Evolutionary conservation across 805 yeast genomes (phyloP), one percentile per base, ranked within the genome.

Genomic region (Sugiyamaella marilandica): DNA sequence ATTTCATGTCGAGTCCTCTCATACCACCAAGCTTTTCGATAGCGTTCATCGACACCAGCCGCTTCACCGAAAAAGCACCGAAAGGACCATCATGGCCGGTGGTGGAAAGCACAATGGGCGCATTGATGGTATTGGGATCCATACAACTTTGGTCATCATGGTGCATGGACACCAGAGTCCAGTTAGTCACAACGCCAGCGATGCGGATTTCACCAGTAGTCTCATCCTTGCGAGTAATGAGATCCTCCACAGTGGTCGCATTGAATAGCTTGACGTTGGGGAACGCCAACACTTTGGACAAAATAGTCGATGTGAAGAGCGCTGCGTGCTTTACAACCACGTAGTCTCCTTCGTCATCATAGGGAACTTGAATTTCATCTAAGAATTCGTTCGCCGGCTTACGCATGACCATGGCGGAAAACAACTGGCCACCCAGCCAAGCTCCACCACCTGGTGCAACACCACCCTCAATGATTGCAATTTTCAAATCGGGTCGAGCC

Each of bases 21-120:
- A 85, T 85, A 50, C 84, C 87, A 34, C 80, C 82, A 60, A 83
- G 72, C 64, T 75, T 71, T 59, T 74, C 68, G 53, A 72, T 56
- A 21, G 66, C 61, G 43, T 80, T 82, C 59, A 79, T 72, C 51
- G 76, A 70, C 21, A 76, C 81, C 47, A 80, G 74, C 69, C 91
- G 78, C 75, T 85, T 85, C 57, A 85, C 89, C 56, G 82, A 78
- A 72, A 83, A 84, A 7, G 91, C 90, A 55, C 91, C 91, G 70
- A 84, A 83, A 49, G 89, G 90, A 62, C 92, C 91, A 66, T 85
- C 92, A 65, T 85, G 91, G 54, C 91, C 92, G 32, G 88, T 80
- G 57, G 89, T 81, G 13, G 89, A 83, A 53, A 85, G 73, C 53
- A 85, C 80, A 52, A 85, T 81, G 26, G 74, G 66, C 45, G 75